Base-by-base conservation (phyloP, 805 yeast species). In the Candida taoyuanica region DNA sequence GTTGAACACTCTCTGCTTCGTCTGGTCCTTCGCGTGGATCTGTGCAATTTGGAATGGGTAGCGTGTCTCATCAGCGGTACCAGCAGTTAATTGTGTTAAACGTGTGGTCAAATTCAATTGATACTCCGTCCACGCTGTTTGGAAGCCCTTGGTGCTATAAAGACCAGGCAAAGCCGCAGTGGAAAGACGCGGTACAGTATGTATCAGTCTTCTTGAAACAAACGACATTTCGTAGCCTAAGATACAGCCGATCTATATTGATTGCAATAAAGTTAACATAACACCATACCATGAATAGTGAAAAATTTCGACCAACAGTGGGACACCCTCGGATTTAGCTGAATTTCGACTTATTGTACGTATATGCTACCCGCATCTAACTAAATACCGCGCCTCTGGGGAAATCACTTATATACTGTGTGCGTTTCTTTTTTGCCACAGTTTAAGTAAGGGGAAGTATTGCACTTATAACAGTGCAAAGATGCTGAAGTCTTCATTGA, bases 121-220 rank as follows among this genome's bases (percentile, higher is more conserved):
- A 60, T 86, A 81, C 39, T 88, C 83, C 4, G 64, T 64, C 97
- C 97, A 91, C 3, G 88, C 84, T 4, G 72, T 62, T 41, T 79
- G 64, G 63, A 80, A 85, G 24, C 87, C 95, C 39, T 70, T 58
- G 2, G 78, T 54, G 5, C 83, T 67, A 65, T 74, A 82, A 34
- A 87, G 64, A 1, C 88, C 87, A 63, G 43, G 55, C 62, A 77
- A 19, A 47, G 41, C 7, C 39, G 68, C 66, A 33, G 65, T 55
- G 5, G 65, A 58, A 28, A 85, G 64, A 25, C 49, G 60, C 5
- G 95, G 95, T 5, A 80, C 83, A 2, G 74, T 65, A 58, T 85
- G 94, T 17, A 85, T 54, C 15, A 24, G 52, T 37, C 34, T 68
- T 28, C 29, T 38, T 7, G 32, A 39, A 13, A 37, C 23, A 21